These are phyloP conservation scores for Quercus gilva DNA, from an alignment of 306 rosid genomes.

Conservation along the genomic window DNA sequence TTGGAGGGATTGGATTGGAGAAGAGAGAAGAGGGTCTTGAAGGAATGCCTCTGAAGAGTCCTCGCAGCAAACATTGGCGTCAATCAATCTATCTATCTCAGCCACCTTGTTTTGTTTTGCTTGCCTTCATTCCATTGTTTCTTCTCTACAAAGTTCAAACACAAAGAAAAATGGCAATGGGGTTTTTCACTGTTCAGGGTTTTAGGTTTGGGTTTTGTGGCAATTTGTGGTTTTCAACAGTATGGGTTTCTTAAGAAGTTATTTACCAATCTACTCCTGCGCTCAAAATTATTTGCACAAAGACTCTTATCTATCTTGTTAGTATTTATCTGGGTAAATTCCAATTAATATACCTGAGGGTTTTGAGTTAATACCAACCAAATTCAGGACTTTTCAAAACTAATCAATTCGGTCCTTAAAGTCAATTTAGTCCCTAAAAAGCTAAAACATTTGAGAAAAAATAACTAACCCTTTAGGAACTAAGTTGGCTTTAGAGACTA, in stretches of 20 bases:
- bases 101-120: background rate
- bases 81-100: background rate
- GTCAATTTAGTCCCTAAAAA: too few relatives aligned
- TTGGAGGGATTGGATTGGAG: slow-evolving; percentile 50
- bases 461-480: too few relatives aligned
- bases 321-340: too few relatives aligned
- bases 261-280: background rate
- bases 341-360: accelerated
- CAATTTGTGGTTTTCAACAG: background rate
- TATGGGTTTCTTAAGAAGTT: background rate
- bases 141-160: background rate
- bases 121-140: slow-evolving; percentile 3
- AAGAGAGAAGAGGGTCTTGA: slow-evolving; percentile 48
- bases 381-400: too few relatives aligned
- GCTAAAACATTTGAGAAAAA: too few relatives aligned
- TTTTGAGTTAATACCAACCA: accelerated
- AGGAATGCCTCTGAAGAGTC: slow-evolving; percentile 50
- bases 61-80: slow-evolving; percentile 59
- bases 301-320: too few relatives aligned
- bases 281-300: too few relatives aligned
- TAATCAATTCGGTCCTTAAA: too few relatives aligned
- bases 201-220: slow-evolving; percentile 29
- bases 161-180: background rate
- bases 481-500: too few relatives aligned
- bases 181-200: slow-evolving; percentile 30